These are phyloP conservation scores for Bathelium albidoporum DNA, from an alignment of 495 filamentous ascomycete genomes.

Conservation along the genomic window DNA sequence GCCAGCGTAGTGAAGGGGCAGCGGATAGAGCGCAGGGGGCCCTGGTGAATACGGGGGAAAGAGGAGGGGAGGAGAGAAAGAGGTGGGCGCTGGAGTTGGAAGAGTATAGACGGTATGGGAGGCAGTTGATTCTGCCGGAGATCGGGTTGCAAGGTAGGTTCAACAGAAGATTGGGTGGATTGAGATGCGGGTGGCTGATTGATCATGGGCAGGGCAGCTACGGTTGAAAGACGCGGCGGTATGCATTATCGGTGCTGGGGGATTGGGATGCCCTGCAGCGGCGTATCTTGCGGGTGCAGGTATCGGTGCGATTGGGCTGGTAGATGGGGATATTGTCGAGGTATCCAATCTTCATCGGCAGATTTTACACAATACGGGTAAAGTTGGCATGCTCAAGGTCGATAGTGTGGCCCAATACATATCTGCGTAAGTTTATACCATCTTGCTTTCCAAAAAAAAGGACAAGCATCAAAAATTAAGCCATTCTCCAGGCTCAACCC, in stretches of 20 bases:
- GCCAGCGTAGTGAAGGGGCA: neutral
- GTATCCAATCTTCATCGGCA: conserved; percentile 88
- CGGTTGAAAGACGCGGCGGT: conserved; percentile 59
- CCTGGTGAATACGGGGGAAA: neutral
- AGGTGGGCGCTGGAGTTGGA: conserved; percentile 54
- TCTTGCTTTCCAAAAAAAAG: conserved; percentile 1
- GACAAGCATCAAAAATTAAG: neutral
- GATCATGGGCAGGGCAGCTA: conserved; percentile 54
- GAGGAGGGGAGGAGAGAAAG: conserved; percentile 11
- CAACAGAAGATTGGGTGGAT: conserved; percentile 8
- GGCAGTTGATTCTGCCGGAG: conserved; percentile 84
- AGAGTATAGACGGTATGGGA: conserved; percentile 77
- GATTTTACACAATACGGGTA: conserved; percentile 60
- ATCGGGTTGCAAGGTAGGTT: conserved; percentile 63
- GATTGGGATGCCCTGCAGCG: conserved; percentile 84
- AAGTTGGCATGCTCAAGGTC: conserved; percentile 72
- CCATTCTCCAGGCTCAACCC: conserved; percentile 52
- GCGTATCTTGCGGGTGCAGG: conserved; percentile 83
- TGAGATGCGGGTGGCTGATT: neutral
- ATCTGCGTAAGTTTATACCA: conserved; percentile 39
- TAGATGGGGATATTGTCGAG: conserved; percentile 84
- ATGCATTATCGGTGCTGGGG: conserved; percentile 84
- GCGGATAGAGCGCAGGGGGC: too few relatives aligned
- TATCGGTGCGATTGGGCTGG: conserved; percentile 69
- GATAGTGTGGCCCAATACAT: conserved; percentile 64